phyloP scores from a whole-genome alignment of 257 asterid species.

The Solanum sitiens region DNA sequence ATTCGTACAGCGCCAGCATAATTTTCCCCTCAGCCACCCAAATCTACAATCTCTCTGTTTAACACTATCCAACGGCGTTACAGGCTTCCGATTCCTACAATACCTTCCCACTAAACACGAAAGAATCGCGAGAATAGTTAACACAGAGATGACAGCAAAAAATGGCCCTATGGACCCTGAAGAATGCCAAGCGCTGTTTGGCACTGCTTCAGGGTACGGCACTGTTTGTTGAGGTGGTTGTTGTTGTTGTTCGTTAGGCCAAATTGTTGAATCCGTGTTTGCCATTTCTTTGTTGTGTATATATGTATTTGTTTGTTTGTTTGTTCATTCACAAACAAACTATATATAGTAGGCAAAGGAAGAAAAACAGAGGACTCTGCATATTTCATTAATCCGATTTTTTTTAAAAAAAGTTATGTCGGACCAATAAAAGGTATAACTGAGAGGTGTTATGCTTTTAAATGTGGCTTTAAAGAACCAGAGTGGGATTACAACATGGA shows the following conservation, averaged over 20 bases:
- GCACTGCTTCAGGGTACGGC: background rate
- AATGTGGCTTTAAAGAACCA: background rate
- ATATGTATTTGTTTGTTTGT: background rate
- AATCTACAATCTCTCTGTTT: background rate
- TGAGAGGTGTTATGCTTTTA: background rate
- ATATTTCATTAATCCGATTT: background rate
- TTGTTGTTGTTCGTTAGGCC: slow-evolving; percentile 14
- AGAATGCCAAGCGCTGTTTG: slow-evolving; percentile 5
- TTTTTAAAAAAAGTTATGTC: background rate
- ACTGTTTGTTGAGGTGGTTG: background rate
- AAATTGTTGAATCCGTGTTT: slow-evolving; percentile 4
- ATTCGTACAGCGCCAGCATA: background rate
- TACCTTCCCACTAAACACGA: slow-evolving; percentile 20
- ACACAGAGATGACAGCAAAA: slow-evolving; percentile 24
- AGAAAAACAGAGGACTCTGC: background rate
- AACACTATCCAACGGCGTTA: slow-evolving; percentile 1
- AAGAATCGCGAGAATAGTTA: slow-evolving; percentile 13
- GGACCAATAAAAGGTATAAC: background rate
- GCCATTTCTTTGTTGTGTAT: slow-evolving; percentile 6
- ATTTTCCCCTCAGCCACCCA: slow-evolving; percentile 12
- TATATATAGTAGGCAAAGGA: background rate
- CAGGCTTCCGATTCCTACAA: slow-evolving; percentile 7
- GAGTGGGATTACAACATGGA: slow-evolving; percentile 15
- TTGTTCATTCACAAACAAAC: background rate
- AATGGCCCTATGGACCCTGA: slow-evolving; percentile 29